phyloP scores from a whole-genome alignment of 768 basidiomycete species.

The Leccinum uliginosum region DNA sequence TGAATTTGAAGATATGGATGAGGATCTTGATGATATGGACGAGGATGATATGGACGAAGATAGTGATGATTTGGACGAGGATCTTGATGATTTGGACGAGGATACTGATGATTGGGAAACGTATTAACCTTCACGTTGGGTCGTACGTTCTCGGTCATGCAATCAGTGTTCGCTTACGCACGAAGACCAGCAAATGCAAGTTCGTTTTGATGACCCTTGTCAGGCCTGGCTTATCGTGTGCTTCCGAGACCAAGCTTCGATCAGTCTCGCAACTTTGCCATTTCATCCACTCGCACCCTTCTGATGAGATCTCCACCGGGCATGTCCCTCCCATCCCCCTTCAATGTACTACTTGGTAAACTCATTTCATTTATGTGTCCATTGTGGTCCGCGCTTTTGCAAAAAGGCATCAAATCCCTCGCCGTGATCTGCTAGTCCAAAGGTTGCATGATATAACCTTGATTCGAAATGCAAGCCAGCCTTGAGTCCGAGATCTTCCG shows the following conservation, averaged over 20 bases:
- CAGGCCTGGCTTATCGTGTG: neutral
- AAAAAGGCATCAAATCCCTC: constrained; percentile 50
- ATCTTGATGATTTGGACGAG: no score
- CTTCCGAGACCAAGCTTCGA: neutral
- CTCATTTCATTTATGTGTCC: constrained; percentile 36
- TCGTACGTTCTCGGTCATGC: no score
- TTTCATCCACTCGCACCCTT: neutral
- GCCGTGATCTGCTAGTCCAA: constrained; percentile 44
- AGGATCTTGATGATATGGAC: constrained; percentile 7
- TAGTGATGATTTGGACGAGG: constrained; percentile 17
- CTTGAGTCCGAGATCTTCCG: constrained; percentile 42
- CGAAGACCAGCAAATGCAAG: no score
- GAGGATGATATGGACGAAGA: no score
- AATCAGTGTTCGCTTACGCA: no score
- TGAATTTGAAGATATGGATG: constrained; percentile 24
- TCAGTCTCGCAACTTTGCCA: neutral
- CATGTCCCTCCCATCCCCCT: neutral
- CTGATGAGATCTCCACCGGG: neutral
- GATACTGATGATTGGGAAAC: constrained; percentile 14
- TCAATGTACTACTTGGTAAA: neutral
- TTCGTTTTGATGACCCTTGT: neutral
- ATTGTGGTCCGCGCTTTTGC: constrained; percentile 41
- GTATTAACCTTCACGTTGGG: neutral
- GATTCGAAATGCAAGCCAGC: constrained; percentile 45
- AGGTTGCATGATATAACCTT: constrained; percentile 46